Percentiles rank a stretch among this genome's conserved stretches.
Evolutionary conservation across 179 eudicot genomes (phyloP).

Genomic region (Silene noctiflora): DNA sequence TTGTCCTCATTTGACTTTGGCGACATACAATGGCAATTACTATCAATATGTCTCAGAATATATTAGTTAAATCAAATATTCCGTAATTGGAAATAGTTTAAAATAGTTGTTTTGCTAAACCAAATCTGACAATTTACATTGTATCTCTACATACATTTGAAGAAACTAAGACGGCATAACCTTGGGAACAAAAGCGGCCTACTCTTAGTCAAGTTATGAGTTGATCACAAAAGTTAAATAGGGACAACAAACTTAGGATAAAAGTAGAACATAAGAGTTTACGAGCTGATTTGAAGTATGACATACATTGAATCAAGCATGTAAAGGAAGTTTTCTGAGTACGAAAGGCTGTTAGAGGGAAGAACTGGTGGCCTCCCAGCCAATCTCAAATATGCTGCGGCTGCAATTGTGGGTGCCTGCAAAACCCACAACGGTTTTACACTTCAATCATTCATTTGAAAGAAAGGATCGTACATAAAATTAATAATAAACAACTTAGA

Average conservation of each 20-base stretch:
- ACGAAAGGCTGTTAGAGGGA: conserved; percentile 90
- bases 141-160: neutral
- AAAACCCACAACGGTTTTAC: conserved; percentile 10
- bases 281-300: neutral
- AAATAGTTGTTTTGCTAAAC: neutral
- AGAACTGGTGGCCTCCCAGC: conserved; percentile 97
- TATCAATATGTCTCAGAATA: neutral
- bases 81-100: neutral
- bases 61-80: neutral
- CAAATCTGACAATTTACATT: neutral
- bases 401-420: conserved; percentile 97
- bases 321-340: conserved; percentile 93
- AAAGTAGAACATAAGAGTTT: neutral
- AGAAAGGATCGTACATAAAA: neutral
- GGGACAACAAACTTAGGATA: neutral
- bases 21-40: neutral
- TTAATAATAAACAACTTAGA: neutral
- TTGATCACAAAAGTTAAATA: neutral
- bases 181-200: neutral
- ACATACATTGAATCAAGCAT: conserved; percentile 98
- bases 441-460: neutral
- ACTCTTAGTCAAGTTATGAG: neutral
- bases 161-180: neutral
- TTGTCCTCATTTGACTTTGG: neutral
- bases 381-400: conserved; percentile 93